Evolutionary conservation across 1,284 basidiomycete genomes (phyloP), one percentile per base, ranked within the genome.

Genomic region (Wallemia mellicola): DNA sequence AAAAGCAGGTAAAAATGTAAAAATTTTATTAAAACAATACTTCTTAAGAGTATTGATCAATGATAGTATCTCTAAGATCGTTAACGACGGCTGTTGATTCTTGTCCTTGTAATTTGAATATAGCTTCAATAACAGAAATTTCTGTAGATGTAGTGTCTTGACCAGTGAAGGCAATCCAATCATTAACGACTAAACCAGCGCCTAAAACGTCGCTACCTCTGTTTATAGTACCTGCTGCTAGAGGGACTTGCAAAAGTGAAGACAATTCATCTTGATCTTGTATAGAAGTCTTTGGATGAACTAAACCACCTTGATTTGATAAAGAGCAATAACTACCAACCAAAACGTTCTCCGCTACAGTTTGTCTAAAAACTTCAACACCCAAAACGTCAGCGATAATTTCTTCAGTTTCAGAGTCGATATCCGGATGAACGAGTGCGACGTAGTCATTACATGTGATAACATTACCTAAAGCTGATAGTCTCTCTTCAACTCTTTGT

Each of bases 311-410:
- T 73, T 95, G 83, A 70, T 98, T 98, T 56, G 86, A 84, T 66
- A 98, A 79, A 59, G 81, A 86, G 67, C 86, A 89, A 71, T 98
- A 99, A 62, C 81, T 85, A 57, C 94, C 94, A 30, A 98, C 92
- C 58, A 99, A 80, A 57, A 92, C 89, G 71, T 99, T 96, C 67
- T 86, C 82, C 14, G 92, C 92, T 64, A 99, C 78, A 14, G 91
- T 99, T 71, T 99, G 92, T 59, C 92, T 77, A 76, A 99, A 99
- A 2, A 98, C 94, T 71, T 99, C 94, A 62, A 98, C 94, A 72
- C 96, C 95, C 65, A 99, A 78, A 14, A 95, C 88, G 71, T 99
- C 94, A 58, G 94, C 92, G 70, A 99, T 95, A 72, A 99, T 98
- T 72, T 98, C 94, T 69, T 99, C 94, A 7, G 94, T 99, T 73